Conservation (phyloP, 176 grass and related monocot genomes). For the Panicum miliaceum region DNA sequence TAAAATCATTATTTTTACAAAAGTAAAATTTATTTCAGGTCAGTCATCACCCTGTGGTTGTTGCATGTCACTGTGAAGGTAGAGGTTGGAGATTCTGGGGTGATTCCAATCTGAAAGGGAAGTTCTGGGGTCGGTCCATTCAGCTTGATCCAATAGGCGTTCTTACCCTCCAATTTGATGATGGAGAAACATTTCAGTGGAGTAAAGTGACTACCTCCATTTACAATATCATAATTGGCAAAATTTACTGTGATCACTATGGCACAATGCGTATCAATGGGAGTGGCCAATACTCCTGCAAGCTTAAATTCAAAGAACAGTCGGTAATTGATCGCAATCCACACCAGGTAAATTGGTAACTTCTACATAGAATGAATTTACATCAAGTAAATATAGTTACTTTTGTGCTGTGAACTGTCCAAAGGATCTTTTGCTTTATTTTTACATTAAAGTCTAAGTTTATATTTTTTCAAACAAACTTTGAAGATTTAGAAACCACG, state of each 20-base stretch:
- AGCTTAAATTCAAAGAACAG: slow-evolving; percentile 98
- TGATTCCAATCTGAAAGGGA: slow-evolving; percentile 94
- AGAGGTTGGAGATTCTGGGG: slow-evolving; percentile 96
- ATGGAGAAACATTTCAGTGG: slow-evolving; percentile 92
- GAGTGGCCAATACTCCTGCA: slow-evolving; percentile 87
- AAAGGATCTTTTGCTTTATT: background rate
- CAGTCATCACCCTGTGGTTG: slow-evolving; percentile 95
- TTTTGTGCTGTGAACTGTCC: slow-evolving; percentile 3
- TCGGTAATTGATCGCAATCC: slow-evolving; percentile 93
- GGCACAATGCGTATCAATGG: slow-evolving; percentile 92
- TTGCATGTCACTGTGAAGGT: slow-evolving; percentile 93
- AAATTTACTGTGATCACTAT: slow-evolving; percentile 99
- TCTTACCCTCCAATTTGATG: slow-evolving; percentile 93
- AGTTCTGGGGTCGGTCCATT: slow-evolving; percentile 96
- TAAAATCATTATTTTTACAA: slow-evolving; percentile 31
- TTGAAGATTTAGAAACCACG: background rate
- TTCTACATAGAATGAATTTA: slow-evolving; percentile 28
- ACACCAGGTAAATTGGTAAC: slow-evolving; percentile 70
- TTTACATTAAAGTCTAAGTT: background rate
- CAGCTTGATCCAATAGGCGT: slow-evolving; percentile 96
- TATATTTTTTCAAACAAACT: background rate
- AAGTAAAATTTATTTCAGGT: slow-evolving; percentile 56
- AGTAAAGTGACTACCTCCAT: slow-evolving; percentile 98
- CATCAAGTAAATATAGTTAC: slow-evolving; percentile 1
- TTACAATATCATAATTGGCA: slow-evolving; percentile 99